These are phyloP conservation scores for Pythium periplocum DNA, from an alignment of 352 stramenopile genomes.

Conservation along the genomic window DNA sequence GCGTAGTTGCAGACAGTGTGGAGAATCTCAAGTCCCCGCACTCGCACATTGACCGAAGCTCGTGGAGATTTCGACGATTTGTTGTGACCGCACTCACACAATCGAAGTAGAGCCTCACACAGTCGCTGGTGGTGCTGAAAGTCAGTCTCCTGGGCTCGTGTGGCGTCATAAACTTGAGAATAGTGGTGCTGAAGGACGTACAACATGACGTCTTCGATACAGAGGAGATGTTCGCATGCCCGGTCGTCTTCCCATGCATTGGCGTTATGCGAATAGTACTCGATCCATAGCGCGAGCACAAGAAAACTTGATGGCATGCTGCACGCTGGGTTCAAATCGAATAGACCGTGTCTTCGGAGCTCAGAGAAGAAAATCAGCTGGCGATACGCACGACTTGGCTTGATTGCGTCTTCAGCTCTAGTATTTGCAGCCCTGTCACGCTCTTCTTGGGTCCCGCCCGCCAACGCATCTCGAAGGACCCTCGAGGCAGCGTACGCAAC, in stretches of 20 bases:
- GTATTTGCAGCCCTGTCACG: too few species aligned
- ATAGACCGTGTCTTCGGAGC: neutral
- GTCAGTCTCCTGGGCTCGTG: too few species aligned
- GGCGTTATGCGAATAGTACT: constrained; percentile 3
- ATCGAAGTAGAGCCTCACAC: too few species aligned
- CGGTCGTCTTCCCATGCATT: neutral
- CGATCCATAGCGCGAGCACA: constrained; percentile 11
- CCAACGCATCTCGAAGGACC: constrained; percentile 5
- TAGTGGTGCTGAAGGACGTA: neutral
- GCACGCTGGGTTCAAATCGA: too few species aligned
- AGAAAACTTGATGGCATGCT: constrained; percentile 7
- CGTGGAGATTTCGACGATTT: too few species aligned
- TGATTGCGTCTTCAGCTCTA: too few species aligned
- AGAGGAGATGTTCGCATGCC: constrained; percentile 3
- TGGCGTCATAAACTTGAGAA: too few species aligned
- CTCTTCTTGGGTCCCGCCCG: neutral
- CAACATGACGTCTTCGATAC: constrained; percentile 7
- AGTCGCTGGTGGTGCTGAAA: too few species aligned
- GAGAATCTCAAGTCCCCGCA: too few species aligned
- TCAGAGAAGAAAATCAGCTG: constrained; percentile 6
- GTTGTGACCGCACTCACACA: too few species aligned
- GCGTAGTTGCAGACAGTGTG: too few species aligned
- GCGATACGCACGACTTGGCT: constrained; percentile 1
- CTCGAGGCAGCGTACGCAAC: constrained; percentile 4
- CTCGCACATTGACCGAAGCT: too few species aligned